Conservation (phyloP, 179 eudicot genomes). For the Pouteria campechiana region DNA sequence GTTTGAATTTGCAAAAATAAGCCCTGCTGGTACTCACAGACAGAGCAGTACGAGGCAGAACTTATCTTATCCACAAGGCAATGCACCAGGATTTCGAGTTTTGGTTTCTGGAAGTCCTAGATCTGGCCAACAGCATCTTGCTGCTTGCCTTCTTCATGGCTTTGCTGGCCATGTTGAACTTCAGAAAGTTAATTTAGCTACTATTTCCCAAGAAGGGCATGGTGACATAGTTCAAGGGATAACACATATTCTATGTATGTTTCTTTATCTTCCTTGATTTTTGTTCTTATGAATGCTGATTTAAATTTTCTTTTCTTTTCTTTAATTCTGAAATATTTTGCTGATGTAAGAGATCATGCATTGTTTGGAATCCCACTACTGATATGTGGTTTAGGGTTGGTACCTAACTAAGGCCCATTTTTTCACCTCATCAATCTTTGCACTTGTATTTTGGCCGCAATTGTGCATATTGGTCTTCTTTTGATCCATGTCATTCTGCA, state of each 20-base stretch:
- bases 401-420: no score
- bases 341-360: no score
- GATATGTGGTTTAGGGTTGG: no score
- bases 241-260: constrained; percentile 70
- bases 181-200: constrained; percentile 81
- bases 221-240: constrained; percentile 77
- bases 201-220: constrained; percentile 82
- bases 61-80: constrained; percentile 21
- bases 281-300: no score
- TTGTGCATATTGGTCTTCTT: no score
- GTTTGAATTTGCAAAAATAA: constrained; percentile 10
- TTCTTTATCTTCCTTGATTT: neutral
- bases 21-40: constrained; percentile 20
- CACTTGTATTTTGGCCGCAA: no score
- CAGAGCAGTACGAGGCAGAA: constrained; percentile 29
- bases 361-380: no score
- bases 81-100: constrained; percentile 55
- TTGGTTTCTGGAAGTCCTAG: constrained; percentile 75
- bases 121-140: constrained; percentile 90
- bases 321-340: no score
- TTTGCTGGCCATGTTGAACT: constrained; percentile 69
- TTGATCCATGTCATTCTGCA: no score
- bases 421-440: no score
- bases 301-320: no score
- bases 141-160: constrained; percentile 81